These are phyloP conservation scores for Cronartium quercuum DNA, from an alignment of 1,284 basidiomycete genomes.

Conservation along the genomic window DNA sequence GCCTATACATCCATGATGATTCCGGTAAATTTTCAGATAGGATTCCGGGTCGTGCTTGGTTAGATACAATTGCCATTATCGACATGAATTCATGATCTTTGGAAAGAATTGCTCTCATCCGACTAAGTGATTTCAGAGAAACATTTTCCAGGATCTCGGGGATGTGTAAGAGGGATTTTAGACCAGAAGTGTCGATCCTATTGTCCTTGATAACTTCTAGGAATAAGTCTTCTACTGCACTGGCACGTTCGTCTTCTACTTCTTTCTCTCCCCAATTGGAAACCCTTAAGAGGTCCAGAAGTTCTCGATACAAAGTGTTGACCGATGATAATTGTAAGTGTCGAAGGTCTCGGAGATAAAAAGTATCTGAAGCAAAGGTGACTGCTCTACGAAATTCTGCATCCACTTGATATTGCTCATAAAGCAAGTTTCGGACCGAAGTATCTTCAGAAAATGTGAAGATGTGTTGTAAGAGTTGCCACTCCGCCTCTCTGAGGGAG, in stretches of 20 bases:
- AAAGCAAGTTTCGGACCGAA: not conserved
- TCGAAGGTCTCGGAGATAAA: not conserved
- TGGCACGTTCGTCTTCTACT: not conserved
- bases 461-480: not conserved
- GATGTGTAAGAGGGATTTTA: not conserved
- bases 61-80: not conserved
- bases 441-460: not conserved
- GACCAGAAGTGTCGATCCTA: not conserved
- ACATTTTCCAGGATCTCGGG: not conserved
- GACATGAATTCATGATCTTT: not conserved
- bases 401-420: not conserved
- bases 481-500: not conserved
- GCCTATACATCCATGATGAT: not conserved
- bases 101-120: not conserved
- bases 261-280: slow-evolving; percentile 2
- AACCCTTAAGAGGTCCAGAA: not conserved
- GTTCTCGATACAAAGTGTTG: not conserved
- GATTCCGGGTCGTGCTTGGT: not conserved
- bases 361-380: not conserved
- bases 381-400: not conserved
- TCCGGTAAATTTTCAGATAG: not conserved
- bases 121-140: not conserved
- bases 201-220: not conserved
- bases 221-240: not conserved
- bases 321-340: not conserved